A percentile compares a stretch with the other conserved stretches of the same genome.
These are phyloP conservation scores for Vitis hybrid DNA, from an alignment of 177 flowering plant genomes.

Conservation along the genomic window DNA sequence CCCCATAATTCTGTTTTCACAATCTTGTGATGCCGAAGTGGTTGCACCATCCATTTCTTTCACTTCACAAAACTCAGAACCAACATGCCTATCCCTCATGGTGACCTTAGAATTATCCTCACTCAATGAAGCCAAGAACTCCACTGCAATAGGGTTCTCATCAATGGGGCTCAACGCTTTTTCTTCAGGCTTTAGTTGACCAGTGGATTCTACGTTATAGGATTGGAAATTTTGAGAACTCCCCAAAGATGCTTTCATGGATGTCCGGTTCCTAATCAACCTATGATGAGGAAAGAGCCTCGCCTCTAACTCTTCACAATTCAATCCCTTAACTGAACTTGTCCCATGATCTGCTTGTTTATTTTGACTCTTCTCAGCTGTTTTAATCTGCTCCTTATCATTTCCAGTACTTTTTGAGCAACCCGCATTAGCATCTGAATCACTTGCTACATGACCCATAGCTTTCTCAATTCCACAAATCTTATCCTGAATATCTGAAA, in stretches of 20 bases:
- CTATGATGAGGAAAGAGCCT: conserved; percentile 83
- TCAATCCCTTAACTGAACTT: conserved; percentile 45
- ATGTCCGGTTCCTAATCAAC: conserved; percentile 49
- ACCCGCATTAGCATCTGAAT: conserved; percentile 21
- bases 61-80: conserved; percentile 33
- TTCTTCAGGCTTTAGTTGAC: conserved; percentile 27
- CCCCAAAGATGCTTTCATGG: conserved; percentile 26
- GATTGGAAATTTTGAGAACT: conserved; percentile 20
- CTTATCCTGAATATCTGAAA: conserved; percentile 83
- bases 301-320: conserved; percentile 64
- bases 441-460: conserved; percentile 45
- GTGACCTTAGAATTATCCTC: conserved; percentile 24
- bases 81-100: conserved; percentile 8
- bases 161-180: conserved; percentile 39
- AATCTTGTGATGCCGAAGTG: conserved; percentile 23
- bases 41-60: conserved; percentile 46
- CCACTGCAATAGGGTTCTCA: conserved; percentile 58
- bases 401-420: conserved; percentile 11
- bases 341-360: conserved; percentile 20
- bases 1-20: conserved; percentile 21
- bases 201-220: conserved; percentile 8
- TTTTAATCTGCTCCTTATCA: conserved; percentile 11
- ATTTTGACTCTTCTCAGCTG: conserved; percentile 15
- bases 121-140: conserved; percentile 63
- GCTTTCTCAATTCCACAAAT: conserved; percentile 85